Base-by-base conservation (phyloP, 2,329 filamentous ascomycete species). In the Exserohilum rostratum region DNA sequence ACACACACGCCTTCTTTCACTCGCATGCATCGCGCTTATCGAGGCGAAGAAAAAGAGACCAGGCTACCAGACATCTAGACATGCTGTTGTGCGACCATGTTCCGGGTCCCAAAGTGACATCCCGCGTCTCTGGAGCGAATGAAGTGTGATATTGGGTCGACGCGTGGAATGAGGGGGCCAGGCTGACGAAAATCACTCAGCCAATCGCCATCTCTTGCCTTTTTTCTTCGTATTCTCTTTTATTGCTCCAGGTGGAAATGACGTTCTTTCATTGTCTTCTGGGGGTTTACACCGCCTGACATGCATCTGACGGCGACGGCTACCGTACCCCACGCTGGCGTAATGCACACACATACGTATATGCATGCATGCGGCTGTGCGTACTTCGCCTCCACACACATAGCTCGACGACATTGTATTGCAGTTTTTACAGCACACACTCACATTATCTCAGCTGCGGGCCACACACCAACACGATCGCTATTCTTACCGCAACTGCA, bases 311-410 rank as follows among this genome's bases (percentile, higher is more conserved):
- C 22, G 22, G 22, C 22, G 22, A 7, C 22, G 22, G 15, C 33
- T 18, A 18, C 33, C 13, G 33, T 40, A 15, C 35, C 27, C 29
- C 46, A 34, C 20, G 33, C 33, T 35, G n/a, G 29, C 22, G 15
- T 29, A 22, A 25, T 25, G 7, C 22, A 25, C 7, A 25, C 22
- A 25, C 22, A 25, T 7, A 25, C 22, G 7, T 20, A 6, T 17
- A 22, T 18, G 18, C 17, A 15, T 51, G 34, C 49, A 40, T 51
- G 27, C 42, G 34, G 38, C 15, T 20, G 12, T 37, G 29, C 30
- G 17, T 39, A 18, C 50, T 52, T 33, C 29, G 50, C 50, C 43
- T 35, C 44, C 50, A 51, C 49, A 39, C 17, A 10, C 35, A 17
- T 6, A 5, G 30, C 39, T 31, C 17, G n/a, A 15, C 35, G 22